Evolutionary conservation across 1,139 yeast species (phyloP).

Genomic region (Spathaspora sp.): DNA sequence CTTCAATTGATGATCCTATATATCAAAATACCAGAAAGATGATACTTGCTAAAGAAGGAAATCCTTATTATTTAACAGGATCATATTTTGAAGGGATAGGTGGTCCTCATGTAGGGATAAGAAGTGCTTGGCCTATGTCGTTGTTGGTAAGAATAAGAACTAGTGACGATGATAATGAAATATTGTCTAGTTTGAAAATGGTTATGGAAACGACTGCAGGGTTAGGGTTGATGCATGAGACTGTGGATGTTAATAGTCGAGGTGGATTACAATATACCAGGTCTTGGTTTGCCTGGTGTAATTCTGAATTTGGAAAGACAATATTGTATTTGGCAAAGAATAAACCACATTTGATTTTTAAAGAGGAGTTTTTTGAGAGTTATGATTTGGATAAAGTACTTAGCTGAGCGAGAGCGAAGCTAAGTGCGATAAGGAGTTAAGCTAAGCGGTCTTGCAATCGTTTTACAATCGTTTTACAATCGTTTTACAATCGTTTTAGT

Average conservation of each 20-base stretch:
- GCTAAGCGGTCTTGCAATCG: background rate
- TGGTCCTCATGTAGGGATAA: slow-evolving; percentile 85
- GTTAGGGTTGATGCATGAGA: slow-evolving; percentile 83
- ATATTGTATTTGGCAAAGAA: slow-evolving; percentile 70
- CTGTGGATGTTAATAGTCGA: slow-evolving; percentile 63
- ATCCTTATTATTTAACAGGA: slow-evolving; percentile 76
- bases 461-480: no score
- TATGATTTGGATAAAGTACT: slow-evolving; percentile 31
- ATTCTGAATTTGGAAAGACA: slow-evolving; percentile 86
- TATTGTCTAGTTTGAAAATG: slow-evolving; percentile 45
- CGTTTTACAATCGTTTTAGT: no score
- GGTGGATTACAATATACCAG: slow-evolving; percentile 55
- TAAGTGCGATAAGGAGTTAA: background rate
- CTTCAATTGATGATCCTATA: slow-evolving; percentile 49
- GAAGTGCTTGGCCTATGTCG: slow-evolving; percentile 91
- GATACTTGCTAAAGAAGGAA: slow-evolving; percentile 68
- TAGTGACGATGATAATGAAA: slow-evolving; percentile 68
- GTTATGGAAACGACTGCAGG: slow-evolving; percentile 66
- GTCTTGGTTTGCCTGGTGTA: slow-evolving; percentile 95
- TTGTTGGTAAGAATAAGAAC: slow-evolving; percentile 73
- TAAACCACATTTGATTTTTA: slow-evolving; percentile 73
- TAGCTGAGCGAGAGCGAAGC: background rate
- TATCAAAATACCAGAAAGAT: slow-evolving; percentile 79
- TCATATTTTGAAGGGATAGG: slow-evolving; percentile 71
- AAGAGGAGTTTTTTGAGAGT: slow-evolving; percentile 28